phyloP scores from a whole-genome alignment of 2,329 filamentous ascomycete genomes.

The Sarocladiaceae sp. region DNA sequence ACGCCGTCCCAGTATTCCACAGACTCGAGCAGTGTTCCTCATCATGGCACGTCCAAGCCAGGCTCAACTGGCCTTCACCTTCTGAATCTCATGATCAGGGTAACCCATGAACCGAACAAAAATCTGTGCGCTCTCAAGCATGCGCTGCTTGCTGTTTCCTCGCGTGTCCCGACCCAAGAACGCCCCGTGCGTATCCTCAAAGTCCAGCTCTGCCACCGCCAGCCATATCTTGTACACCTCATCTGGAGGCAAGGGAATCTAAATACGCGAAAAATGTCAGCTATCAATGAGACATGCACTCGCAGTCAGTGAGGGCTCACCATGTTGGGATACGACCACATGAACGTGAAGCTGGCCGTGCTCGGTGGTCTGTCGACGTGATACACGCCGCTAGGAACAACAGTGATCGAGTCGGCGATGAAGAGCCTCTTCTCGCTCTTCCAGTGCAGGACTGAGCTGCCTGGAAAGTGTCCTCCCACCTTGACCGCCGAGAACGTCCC shows the following conservation, averaged over 20 bases:
- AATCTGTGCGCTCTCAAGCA: conserved; percentile 73
- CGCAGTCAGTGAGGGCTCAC: not conserved
- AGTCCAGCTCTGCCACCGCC: conserved; percentile 55
- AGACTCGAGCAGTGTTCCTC: not conserved
- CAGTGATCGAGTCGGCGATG: conserved; percentile 69
- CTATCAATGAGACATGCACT: too few species aligned
- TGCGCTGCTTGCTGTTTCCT: conserved; percentile 48
- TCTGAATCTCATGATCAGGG: conserved; percentile 27
- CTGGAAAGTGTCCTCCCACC: conserved; percentile 74
- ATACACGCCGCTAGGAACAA: conserved; percentile 29
- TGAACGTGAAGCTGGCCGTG: conserved; percentile 57
- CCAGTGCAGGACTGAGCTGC: conserved; percentile 62
- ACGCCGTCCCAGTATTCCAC: too few species aligned
- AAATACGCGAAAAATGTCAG: too few species aligned
- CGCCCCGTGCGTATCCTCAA: conserved; percentile 60
- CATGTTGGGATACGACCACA: conserved; percentile 72
- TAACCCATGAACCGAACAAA: conserved; percentile 49
- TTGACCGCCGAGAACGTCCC: conserved; percentile 55
- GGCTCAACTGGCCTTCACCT: too few species aligned
- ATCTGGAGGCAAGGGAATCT: conserved; percentile 59
- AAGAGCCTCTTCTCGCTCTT: conserved; percentile 47
- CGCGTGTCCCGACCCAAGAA: conserved; percentile 60
- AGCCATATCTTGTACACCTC: conserved; percentile 65
- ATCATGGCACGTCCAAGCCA: too few species aligned
- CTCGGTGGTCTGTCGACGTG: conserved; percentile 28